Conservation (phyloP, 2,329 filamentous ascomycete species). For the Ophiocordyceps camponoti-saundersi region DNA sequence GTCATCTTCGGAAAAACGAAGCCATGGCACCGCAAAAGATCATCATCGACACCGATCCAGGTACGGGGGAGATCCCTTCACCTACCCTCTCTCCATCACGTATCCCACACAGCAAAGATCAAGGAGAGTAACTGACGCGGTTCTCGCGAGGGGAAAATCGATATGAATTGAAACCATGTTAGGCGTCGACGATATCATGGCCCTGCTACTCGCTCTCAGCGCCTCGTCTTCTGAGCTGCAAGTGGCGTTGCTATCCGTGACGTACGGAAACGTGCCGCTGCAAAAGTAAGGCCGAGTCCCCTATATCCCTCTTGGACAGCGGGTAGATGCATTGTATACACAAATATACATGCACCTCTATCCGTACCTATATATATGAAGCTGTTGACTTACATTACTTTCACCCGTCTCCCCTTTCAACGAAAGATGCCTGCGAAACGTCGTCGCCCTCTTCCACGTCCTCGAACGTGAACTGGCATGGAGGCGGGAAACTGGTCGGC, state of each 20-base stretch:
- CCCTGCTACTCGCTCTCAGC: constrained; percentile 72
- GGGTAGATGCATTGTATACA: neutral
- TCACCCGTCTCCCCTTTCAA: neutral
- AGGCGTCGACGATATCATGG: constrained; percentile 83
- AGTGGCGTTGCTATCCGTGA: constrained; percentile 70
- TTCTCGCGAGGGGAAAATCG: too few species aligned
- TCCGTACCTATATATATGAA: neutral
- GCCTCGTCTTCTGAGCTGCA: constrained; percentile 73
- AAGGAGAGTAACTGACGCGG: neutral
- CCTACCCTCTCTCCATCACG: neutral
- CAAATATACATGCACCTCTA: neutral
- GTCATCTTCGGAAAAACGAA: neutral
- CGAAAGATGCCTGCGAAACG: constrained; percentile 66
- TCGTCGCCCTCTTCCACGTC: constrained; percentile 79
- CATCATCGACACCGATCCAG: constrained; percentile 91
- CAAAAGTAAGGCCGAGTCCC: constrained; percentile 44
- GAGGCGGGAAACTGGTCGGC: constrained; percentile 51
- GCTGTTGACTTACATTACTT: too few species aligned
- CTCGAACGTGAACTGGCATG: constrained; percentile 79
- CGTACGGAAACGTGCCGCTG: constrained; percentile 85
- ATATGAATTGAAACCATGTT: neutral
- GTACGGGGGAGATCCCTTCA: constrained; percentile 23
- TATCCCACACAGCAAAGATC: too few species aligned
- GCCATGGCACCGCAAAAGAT: constrained; percentile 57
- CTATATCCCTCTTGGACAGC: too few species aligned